These are phyloP conservation scores for Cucurbita pepo DNA, from an alignment of 306 rosid species.

Conservation along the genomic window DNA sequence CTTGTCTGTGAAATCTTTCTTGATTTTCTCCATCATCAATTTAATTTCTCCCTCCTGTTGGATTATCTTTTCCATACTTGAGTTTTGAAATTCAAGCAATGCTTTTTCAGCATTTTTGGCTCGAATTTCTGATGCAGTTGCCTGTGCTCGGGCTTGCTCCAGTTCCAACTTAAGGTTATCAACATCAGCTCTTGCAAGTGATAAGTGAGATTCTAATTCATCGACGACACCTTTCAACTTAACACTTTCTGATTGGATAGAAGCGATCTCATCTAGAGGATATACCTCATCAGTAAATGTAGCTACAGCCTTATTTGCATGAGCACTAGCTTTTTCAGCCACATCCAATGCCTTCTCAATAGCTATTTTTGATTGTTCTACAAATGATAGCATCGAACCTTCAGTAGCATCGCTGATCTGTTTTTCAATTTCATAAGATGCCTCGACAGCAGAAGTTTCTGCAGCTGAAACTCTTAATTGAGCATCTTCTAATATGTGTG, in stretches of 20 bases:
- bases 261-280: constrained; percentile 33
- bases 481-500: constrained; percentile 63
- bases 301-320: constrained; percentile 26
- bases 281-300: constrained; percentile 23
- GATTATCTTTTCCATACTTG: constrained; percentile 23
- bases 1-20: constrained; percentile 40
- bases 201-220: constrained; percentile 47
- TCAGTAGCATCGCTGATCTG: constrained; percentile 50
- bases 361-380: constrained; percentile 45
- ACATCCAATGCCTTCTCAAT: constrained; percentile 42
- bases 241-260: constrained; percentile 39
- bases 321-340: constrained; percentile 46
- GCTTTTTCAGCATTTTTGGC: constrained; percentile 44
- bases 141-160: constrained; percentile 27
- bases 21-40: constrained; percentile 44
- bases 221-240: constrained; percentile 32
- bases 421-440: constrained; percentile 42
- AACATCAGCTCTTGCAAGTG: constrained; percentile 31
- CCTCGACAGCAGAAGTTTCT: constrained; percentile 60
- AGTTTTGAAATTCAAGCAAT: constrained; percentile 39
- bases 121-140: constrained; percentile 30
- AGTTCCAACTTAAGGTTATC: constrained; percentile 38
- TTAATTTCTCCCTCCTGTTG: constrained; percentile 44
- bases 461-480: constrained; percentile 53
- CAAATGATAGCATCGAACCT: constrained; percentile 39